phyloP scores from a whole-genome alignment of 164 flowering plant genomes.

The Vitis rupestris region DNA sequence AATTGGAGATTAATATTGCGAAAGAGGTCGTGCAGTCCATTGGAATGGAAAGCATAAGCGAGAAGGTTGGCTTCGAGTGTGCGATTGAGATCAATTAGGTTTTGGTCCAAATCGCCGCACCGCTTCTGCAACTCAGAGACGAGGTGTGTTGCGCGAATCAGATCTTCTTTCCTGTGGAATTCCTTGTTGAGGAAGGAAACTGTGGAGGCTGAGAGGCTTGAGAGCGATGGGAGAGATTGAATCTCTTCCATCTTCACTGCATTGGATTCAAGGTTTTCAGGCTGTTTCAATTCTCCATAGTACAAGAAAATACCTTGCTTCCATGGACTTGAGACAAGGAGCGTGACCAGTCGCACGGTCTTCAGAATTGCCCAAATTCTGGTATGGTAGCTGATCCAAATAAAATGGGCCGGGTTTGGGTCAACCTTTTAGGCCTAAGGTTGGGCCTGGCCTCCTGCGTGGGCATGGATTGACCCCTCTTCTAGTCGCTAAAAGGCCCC shows the following conservation, averaged over 20 bases:
- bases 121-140: conserved; percentile 43
- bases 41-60: conserved; percentile 50
- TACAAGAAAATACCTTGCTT: no score
- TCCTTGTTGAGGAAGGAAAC: conserved; percentile 40
- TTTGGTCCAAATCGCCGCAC: conserved; percentile 39
- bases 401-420: no score
- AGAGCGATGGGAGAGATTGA: conserved; percentile 30
- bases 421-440: no score
- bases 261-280: not conserved
- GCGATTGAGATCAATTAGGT: conserved; percentile 35
- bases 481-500: no score
- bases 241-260: conserved; percentile 27
- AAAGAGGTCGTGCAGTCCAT: conserved; percentile 23
- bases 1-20: conserved; percentile 32
- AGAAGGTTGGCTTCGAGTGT: conserved; percentile 35
- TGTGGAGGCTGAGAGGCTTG: conserved; percentile 41
- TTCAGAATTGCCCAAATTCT: no score
- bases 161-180: conserved; percentile 28
- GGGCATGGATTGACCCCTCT: no score
- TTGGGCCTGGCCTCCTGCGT: no score
- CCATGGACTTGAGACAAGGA: no score
- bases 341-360: no score
- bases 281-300: no score
- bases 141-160: conserved; percentile 33
- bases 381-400: no score